phyloP scores from a whole-genome alignment of 345 rosid species.

The Eucalyptus cloeziana region DNA sequence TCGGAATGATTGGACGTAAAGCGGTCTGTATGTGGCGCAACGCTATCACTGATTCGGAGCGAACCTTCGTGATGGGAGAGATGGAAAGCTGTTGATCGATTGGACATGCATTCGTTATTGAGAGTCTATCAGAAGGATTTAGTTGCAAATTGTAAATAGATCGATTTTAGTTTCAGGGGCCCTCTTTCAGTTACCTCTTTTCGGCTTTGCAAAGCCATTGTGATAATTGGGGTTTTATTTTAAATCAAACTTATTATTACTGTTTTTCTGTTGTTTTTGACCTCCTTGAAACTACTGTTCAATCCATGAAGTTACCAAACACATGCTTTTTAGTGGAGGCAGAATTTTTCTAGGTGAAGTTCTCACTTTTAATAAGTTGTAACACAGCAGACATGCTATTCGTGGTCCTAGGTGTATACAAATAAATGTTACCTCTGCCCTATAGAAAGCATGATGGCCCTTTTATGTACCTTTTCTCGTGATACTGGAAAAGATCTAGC shows the following conservation, averaged over 20 bases:
- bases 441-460: neutral
- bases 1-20: too few relatives aligned
- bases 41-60: neutral
- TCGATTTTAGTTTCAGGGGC: neutral
- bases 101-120: neutral
- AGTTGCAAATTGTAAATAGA: neutral
- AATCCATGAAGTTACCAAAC: neutral
- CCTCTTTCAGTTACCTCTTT: neutral
- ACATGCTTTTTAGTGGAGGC: neutral
- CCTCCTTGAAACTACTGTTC: neutral
- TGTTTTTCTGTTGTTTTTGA: neutral
- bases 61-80: neutral
- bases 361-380: neutral
- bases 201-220: neutral
- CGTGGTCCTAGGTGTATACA: neutral
- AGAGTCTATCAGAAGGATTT: neutral
- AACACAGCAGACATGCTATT: neutral
- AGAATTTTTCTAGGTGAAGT: neutral
- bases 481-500: neutral
- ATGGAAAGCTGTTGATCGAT: neutral
- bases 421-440: neutral
- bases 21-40: neutral
- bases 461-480: neutral
- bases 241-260: neutral
- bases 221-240: neutral